These are phyloP conservation scores for Neurospora tetrasperma DNA, from an alignment of 495 filamentous ascomycete genomes.

Conservation along the genomic window DNA sequence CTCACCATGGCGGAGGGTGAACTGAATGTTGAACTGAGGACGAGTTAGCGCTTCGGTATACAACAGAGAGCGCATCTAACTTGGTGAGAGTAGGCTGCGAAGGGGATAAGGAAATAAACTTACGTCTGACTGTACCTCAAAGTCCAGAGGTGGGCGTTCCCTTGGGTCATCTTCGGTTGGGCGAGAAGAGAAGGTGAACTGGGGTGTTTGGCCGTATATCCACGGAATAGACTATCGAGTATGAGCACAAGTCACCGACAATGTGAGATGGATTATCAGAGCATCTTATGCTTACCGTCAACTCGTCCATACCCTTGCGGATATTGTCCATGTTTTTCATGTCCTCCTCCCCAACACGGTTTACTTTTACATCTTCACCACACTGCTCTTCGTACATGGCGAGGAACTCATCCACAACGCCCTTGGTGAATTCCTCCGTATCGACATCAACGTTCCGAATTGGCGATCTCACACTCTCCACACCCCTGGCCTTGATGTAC, in stretches of 20 bases:
- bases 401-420: slow-evolving; percentile 42
- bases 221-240: slow-evolving; percentile 53
- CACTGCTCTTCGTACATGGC: slow-evolving; percentile 38
- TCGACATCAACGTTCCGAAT: slow-evolving; percentile 62
- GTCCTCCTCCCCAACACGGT: slow-evolving; percentile 24
- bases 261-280: background rate
- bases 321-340: slow-evolving; percentile 30
- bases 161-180: slow-evolving; percentile 45
- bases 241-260: background rate
- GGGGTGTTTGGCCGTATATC: slow-evolving; percentile 76
- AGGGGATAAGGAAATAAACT: background rate
- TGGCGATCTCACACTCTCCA: slow-evolving; percentile 84
- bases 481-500: slow-evolving; percentile 71
- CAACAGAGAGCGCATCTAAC: background rate
- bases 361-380: slow-evolving; percentile 30
- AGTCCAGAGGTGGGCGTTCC: slow-evolving; percentile 36
- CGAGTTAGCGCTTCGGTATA: background rate
- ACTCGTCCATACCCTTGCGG: slow-evolving; percentile 45
- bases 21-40: slow-evolving; percentile 11
- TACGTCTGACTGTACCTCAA: slow-evolving; percentile 19
- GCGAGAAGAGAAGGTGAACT: slow-evolving; percentile 60
- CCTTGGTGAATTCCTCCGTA: slow-evolving; percentile 37
- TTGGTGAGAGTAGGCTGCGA: background rate
- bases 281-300: slow-evolving; percentile 26
- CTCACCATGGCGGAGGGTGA: slow-evolving; percentile 33